Conservation (phyloP, 225 moss, liverwort and hornwort species). For the Anthoceros angustus region DNA sequence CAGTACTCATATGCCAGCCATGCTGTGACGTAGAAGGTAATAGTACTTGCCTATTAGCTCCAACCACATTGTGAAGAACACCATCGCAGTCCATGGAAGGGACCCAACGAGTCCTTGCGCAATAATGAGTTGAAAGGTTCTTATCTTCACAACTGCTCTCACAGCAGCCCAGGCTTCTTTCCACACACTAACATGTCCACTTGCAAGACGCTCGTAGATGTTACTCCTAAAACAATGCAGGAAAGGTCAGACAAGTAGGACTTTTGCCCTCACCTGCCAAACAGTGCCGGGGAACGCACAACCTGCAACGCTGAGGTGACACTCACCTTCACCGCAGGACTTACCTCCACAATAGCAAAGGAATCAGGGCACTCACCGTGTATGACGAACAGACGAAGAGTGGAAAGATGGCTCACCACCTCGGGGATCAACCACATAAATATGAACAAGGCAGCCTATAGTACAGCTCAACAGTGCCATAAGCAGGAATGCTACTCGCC, state of each 20-base stretch:
- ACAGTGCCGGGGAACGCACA: too few species aligned
- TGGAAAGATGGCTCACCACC: slow-evolving; percentile 1
- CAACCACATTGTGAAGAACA: slow-evolving; percentile 97
- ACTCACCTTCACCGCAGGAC: background rate
- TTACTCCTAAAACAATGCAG: background rate
- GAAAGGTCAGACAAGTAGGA: background rate
- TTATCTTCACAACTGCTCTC: slow-evolving; percentile 59
- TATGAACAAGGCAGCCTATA: slow-evolving; percentile 89
- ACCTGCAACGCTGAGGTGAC: too few species aligned
- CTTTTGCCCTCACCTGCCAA: background rate
- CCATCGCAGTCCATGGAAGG: slow-evolving; percentile 96
- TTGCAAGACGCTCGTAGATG: background rate
- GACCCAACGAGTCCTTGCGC: slow-evolving; percentile 94
- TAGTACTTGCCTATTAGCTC: slow-evolving; percentile 58
- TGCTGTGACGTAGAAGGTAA: background rate
- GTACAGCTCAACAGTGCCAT: slow-evolving; percentile 51
- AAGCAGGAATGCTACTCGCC: slow-evolving; percentile 67
- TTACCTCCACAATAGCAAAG: background rate
- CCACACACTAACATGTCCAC: slow-evolving; percentile 29
- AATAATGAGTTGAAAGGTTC: slow-evolving; percentile 79
- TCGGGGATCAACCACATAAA: slow-evolving; percentile 55
- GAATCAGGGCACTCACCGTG: background rate
- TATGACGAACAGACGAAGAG: background rate
- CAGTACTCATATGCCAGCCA: background rate
- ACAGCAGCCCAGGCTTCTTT: slow-evolving; percentile 73